Conservation (phyloP, 2,329 filamentous ascomycete species). For the Botryotinia narcissicola region DNA sequence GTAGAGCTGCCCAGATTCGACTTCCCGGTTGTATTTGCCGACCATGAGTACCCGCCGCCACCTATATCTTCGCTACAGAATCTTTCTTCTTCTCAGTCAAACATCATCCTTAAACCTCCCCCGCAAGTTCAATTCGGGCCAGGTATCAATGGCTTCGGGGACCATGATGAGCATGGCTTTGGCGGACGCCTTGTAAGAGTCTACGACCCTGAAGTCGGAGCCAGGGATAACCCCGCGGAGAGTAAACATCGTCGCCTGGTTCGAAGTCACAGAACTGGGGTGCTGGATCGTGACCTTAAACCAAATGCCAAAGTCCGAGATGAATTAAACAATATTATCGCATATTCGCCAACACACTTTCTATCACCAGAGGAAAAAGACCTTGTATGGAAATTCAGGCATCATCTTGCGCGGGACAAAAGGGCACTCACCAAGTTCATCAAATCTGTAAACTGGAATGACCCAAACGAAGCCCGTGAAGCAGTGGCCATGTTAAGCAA, state of each 20-base stretch:
- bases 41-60: constrained; percentile 85
- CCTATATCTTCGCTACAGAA: constrained; percentile 75
- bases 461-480: constrained; percentile 79
- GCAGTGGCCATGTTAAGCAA: constrained; percentile 85
- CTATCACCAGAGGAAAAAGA: constrained; percentile 91
- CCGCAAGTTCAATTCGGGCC: constrained; percentile 89
- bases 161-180: constrained; percentile 46
- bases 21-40: constrained; percentile 91
- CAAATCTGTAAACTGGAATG: constrained; percentile 94
- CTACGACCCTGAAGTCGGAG: constrained; percentile 90
- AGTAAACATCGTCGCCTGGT: constrained; percentile 91
- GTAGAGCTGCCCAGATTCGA: constrained; percentile 93
- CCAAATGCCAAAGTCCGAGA: constrained; percentile 95
- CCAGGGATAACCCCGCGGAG: constrained; percentile 89
- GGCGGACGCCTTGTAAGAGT: constrained; percentile 72
- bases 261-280: constrained; percentile 85
- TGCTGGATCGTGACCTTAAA: constrained; percentile 90
- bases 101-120: constrained; percentile 71
- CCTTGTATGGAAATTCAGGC: constrained; percentile 94
- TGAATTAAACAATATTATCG: constrained; percentile 86
- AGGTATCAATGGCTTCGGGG: constrained; percentile 71
- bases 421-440: constrained; percentile 92
- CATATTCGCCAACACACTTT: constrained; percentile 87
- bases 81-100: constrained; percentile 60
- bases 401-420: constrained; percentile 91